phyloP scores from a whole-genome alignment of 1,284 basidiomycete genomes.

The Sanghuangporus weigelae region DNA sequence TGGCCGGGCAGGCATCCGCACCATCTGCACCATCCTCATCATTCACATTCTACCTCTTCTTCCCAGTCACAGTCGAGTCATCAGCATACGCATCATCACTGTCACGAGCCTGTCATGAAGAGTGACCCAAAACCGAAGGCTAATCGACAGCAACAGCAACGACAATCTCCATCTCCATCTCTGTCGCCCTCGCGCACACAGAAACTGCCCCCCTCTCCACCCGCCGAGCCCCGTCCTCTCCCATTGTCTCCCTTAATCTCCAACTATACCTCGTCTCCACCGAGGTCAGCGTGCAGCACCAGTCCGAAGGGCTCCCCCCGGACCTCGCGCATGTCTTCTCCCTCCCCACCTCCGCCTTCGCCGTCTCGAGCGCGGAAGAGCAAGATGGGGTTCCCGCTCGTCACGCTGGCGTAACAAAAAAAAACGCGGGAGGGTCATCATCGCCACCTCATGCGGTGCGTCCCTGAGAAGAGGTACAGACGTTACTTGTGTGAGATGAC shows the following conservation, averaged over 20 bases:
- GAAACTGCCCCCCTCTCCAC: neutral
- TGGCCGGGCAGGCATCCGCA: constrained; percentile 1
- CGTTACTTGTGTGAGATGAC: too few species aligned
- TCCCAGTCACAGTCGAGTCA: neutral
- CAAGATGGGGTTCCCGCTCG: neutral
- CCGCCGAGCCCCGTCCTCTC: neutral
- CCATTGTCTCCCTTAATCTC: neutral
- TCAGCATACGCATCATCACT: neutral
- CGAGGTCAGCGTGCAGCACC: neutral
- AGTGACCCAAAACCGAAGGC: neutral
- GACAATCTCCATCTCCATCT: neutral
- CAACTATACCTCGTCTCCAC: neutral
- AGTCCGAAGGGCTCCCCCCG: neutral
- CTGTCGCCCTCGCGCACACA: neutral
- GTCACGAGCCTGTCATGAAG: neutral
- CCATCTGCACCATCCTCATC: neutral
- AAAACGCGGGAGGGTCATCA: too few species aligned
- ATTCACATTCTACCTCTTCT: neutral
- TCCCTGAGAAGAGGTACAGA: too few species aligned
- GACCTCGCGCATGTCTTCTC: neutral
- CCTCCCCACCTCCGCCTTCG: neutral
- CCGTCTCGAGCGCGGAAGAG: neutral
- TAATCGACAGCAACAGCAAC: neutral
- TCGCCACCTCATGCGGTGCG: too few species aligned
- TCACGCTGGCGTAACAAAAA: neutral